A percentile compares a stretch with the other conserved stretches of the same genome.
Conservation (phyloP, 805 yeast species). For the Tetrapisispora fleetii region DNA sequence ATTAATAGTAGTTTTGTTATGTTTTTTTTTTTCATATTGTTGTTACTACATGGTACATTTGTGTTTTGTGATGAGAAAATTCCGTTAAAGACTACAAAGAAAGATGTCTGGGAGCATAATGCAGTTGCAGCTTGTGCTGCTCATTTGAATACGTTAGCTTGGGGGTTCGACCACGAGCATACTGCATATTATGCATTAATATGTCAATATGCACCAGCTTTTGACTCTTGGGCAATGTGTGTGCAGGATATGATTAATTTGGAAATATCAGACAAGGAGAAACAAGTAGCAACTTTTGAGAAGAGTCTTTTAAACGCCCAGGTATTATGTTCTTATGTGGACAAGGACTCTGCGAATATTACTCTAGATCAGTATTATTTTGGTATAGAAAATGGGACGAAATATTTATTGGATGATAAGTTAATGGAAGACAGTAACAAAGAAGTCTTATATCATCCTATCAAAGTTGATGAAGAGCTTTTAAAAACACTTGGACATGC, state of each 20-base stretch:
- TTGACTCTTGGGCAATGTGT: conserved; percentile 18
- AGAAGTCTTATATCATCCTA: conserved; percentile 7
- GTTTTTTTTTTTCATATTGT: neutral
- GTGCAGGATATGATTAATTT: conserved; percentile 11
- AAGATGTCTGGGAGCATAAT: conserved; percentile 12
- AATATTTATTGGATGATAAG: neutral
- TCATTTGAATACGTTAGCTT: conserved; percentile 9
- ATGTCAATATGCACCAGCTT: conserved; percentile 18
- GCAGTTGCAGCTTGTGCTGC: conserved; percentile 16
- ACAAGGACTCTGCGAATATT: conserved; percentile 1
- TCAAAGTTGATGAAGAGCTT: conserved; percentile 5
- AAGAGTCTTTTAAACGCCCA: conserved; percentile 9
- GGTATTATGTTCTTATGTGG: conserved; percentile 6
- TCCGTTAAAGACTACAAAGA: conserved; percentile 2
- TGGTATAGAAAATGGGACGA: conserved; percentile 13
- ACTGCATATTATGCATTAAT: conserved; percentile 10
- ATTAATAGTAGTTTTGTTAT: neutral
- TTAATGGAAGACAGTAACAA: neutral
- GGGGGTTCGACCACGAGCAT: conserved; percentile 10
- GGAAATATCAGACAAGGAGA: neutral
- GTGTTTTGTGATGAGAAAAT: neutral
- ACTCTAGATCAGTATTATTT: conserved; percentile 8
- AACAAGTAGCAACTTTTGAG: conserved; percentile 5
- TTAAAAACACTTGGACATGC: conserved; percentile 9
- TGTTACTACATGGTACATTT: neutral